Conservation (phyloP, 2,329 filamentous ascomycete species). For the Aureobasidium zeae region DNA sequence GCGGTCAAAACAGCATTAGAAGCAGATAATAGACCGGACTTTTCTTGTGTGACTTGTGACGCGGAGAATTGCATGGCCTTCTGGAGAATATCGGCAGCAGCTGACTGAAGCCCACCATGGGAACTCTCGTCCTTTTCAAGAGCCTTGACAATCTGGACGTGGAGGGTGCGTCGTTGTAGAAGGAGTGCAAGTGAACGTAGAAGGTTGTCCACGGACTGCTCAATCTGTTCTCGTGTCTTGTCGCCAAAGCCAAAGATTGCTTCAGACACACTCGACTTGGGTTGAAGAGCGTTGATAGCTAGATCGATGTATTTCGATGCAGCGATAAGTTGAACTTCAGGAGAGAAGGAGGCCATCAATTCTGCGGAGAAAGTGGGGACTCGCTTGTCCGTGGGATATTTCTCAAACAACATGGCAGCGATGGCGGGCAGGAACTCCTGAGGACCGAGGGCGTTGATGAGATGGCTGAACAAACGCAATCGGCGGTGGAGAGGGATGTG, state of each 20-base stretch:
- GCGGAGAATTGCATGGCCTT: slow-evolving; percentile 20
- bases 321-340: slow-evolving; percentile 62
- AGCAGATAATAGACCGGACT: slow-evolving; percentile 30
- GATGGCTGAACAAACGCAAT: slow-evolving; percentile 69
- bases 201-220: slow-evolving; percentile 28
- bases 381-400: slow-evolving; percentile 67
- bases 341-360: slow-evolving; percentile 62
- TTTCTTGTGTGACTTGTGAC: slow-evolving; percentile 1
- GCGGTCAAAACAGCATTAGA: slow-evolving; percentile 62
- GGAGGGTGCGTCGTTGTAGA: slow-evolving; percentile 15
- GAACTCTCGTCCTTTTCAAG: slow-evolving; percentile 12
- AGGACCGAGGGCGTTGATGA: slow-evolving; percentile 76
- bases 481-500: slow-evolving; percentile 86
- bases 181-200: slow-evolving; percentile 29
- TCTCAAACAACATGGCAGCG: slow-evolving; percentile 80
- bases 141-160: slow-evolving; percentile 12
- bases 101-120: slow-evolving; percentile 23
- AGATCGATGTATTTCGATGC: slow-evolving; percentile 69
- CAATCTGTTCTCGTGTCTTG: slow-evolving; percentile 32
- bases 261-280: slow-evolving; percentile 65
- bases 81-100: slow-evolving; percentile 31
- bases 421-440: slow-evolving; percentile 83
- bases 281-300: slow-evolving; percentile 62
- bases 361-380: slow-evolving; percentile 67
- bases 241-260: slow-evolving; percentile 57